Base-by-base conservation (phyloP, 2,329 filamentous ascomycete species). In the Ophiostoma montium region DNA sequence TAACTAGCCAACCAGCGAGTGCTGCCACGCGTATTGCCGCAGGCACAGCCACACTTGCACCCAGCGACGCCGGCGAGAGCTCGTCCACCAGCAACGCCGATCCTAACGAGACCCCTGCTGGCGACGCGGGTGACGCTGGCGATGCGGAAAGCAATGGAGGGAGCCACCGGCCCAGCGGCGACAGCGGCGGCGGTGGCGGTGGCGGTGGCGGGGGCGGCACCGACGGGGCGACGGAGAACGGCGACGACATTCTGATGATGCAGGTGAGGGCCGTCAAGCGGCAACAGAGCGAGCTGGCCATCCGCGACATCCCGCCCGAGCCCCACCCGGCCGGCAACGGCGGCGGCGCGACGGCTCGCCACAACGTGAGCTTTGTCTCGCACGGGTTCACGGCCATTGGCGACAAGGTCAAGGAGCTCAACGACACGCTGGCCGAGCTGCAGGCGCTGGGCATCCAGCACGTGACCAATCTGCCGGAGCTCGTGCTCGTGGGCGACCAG, bases 401-500 rank as follows among this genome's bases (percentile, higher is more conserved):
- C 0, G 68, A 71, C n/a, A 71, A 77, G 42, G 65, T 83, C 1
- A 83, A 82, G 47, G 70, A 74, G 0, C 76, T 80, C 45, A 80
- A 86, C 2, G 71, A 83, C 43, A 76, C 76, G 0, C 72, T 87
- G 0, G 76, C 76, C 3, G 75, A 82, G 44, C 72, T 95, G 0
- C 78, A 86, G 46, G 72, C 80, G 6, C 71, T 90, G 0, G 85
- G 84, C 0, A 79, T 94, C 1, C 79, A 84, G 46, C 76, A 84
- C 16, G 75, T 79, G 5, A 75, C 86, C 0, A 75, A 77, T 0
- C 67, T 94, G 0, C 86, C 88, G 0, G 86, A 87, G 56, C 78
- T 94, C 10, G 84, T 90, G 6, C 76, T 94, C 0, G 78, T 94
- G 0, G 88, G 88, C 0, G 87, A 94, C 45, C 88, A 95, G 58